Evolutionary conservation across 2,329 filamentous ascomycete species (phyloP).

Genomic region (Colletotrichum simmondsii): DNA sequence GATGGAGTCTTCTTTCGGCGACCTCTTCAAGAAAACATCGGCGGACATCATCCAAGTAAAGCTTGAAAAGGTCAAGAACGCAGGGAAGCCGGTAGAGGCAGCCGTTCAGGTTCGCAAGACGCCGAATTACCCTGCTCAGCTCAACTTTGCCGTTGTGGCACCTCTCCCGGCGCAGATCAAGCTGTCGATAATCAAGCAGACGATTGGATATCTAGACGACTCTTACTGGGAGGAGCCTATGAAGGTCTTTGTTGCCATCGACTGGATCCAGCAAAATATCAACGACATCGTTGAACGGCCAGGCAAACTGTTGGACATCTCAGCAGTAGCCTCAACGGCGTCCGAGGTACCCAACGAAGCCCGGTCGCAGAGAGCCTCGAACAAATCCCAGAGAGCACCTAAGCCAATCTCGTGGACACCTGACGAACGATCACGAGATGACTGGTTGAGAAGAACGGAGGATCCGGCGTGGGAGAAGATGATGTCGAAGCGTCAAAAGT

Average conservation of each 20-base stretch:
- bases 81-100: conserved; percentile 62
- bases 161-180: conserved; percentile 92
- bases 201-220: conserved; percentile 76
- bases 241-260: conserved; percentile 86
- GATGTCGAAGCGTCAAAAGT: conserved; percentile 74
- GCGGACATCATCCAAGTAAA: conserved; percentile 76
- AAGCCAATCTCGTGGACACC: conserved; percentile 73
- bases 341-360: conserved; percentile 59
- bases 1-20: conserved; percentile 86
- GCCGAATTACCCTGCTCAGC: conserved; percentile 76
- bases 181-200: conserved; percentile 84
- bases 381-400: conserved; percentile 56
- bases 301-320: conserved; percentile 85
- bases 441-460: conserved; percentile 77
- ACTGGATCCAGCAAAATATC: conserved; percentile 91
- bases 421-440: conserved; percentile 68
- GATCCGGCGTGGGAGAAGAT: conserved; percentile 77
- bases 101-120: conserved; percentile 77
- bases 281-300: conserved; percentile 86
- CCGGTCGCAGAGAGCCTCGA: conserved; percentile 36
- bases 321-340: conserved; percentile 77
- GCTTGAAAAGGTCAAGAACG: conserved; percentile 67
- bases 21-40: conserved; percentile 72
- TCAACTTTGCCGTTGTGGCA: conserved; percentile 75
- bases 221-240: conserved; percentile 86